Evolutionary conservation across 1,284 basidiomycete genomes (phyloP).

Genomic region (Salmacisia buchloeana): DNA sequence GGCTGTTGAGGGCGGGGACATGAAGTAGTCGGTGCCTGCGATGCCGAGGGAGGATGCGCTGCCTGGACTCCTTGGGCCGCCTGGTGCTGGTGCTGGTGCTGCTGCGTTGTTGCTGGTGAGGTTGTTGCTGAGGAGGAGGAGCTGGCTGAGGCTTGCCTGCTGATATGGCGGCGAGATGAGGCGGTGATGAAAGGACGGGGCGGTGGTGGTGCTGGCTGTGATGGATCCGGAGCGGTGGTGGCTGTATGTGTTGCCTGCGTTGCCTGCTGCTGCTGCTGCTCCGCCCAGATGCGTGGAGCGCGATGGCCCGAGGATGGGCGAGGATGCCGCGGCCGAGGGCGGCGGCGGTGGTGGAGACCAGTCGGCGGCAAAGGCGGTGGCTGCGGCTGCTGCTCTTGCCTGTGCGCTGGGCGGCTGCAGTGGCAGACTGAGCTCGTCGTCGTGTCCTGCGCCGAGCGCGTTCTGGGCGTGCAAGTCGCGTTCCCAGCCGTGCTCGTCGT

Average conservation of each 20-base stretch:
- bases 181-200: neutral
- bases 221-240: constrained; percentile 3
- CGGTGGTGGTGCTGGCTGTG: neutral
- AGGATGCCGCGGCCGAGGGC: too few relatives aligned
- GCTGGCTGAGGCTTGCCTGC: constrained; percentile 4
- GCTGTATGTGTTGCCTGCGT: too few relatives aligned
- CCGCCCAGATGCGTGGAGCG: neutral
- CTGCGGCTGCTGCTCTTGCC: too few relatives aligned
- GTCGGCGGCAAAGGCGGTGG: constrained; percentile 7
- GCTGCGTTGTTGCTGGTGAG: neutral
- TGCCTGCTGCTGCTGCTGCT: neutral
- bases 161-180: neutral
- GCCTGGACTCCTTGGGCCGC: too few relatives aligned
- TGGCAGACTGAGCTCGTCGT: too few relatives aligned
- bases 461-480: neutral
- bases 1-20: too few relatives aligned
- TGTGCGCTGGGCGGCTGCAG: too few relatives aligned
- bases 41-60: too few relatives aligned
- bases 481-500: constrained; percentile 8
- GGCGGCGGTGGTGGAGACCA: constrained; percentile 6
- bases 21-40: too few relatives aligned
- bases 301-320: neutral
- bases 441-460: neutral
- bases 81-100: too few relatives aligned
- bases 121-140: neutral